Conservation (phyloP, 805 yeast species). For the Candida boleticola region DNA sequence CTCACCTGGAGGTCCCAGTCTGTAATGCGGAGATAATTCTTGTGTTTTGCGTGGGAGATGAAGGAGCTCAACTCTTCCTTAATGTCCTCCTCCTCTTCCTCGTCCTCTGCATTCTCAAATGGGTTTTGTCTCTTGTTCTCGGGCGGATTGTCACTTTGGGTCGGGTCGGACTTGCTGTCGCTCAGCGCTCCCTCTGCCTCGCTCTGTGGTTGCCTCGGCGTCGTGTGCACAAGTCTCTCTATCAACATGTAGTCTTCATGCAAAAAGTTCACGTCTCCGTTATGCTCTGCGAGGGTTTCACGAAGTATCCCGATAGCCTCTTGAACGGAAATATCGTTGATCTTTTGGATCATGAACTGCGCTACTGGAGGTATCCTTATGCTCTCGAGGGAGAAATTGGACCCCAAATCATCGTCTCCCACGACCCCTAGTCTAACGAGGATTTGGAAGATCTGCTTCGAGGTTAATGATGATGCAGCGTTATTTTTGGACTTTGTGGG, state of each 20-base stretch:
- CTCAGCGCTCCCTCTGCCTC: conserved; percentile 5
- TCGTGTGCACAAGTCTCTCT: conserved; percentile 21
- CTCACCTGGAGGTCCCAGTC: conserved; percentile 37
- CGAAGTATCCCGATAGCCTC: conserved; percentile 32
- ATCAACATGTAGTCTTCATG: conserved; percentile 33
- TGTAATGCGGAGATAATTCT: conserved; percentile 20
- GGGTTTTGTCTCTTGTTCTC: too few relatives aligned
- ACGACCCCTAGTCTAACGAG: conserved; percentile 22
- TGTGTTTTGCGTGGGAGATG: conserved; percentile 12
- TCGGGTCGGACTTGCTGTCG: background rate
- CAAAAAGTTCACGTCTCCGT: conserved; percentile 34
- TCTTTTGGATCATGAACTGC: conserved; percentile 28
- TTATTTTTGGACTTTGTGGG: too few relatives aligned
- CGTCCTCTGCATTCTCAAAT: too few relatives aligned
- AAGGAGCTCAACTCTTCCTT: background rate
- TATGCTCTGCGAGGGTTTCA: conserved; percentile 34
- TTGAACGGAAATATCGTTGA: conserved; percentile 18
- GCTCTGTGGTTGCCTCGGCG: conserved; percentile 10
- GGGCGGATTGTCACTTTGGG: background rate
- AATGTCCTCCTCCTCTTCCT: background rate
- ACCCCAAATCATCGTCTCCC: conserved; percentile 17
- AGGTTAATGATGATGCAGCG: background rate
- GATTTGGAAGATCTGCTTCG: conserved; percentile 13
- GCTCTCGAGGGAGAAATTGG: conserved; percentile 6
- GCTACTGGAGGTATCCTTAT: conserved; percentile 11